These are phyloP conservation scores for Diddensiella caesifluorescens DNA, from an alignment of 805 yeast species.

Conservation along the genomic window DNA sequence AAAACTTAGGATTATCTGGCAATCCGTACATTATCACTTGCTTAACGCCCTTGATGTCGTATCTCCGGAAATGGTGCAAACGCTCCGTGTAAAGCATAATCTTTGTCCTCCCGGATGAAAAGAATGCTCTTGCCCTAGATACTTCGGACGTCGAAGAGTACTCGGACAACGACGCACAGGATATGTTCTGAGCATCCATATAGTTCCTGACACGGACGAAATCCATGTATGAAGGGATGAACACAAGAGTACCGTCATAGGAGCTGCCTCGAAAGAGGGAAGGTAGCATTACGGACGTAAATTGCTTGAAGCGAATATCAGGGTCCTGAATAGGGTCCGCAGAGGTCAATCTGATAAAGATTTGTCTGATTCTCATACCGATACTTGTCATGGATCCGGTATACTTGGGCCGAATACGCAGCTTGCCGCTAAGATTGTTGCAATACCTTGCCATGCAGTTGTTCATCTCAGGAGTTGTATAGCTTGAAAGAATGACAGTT, in stretches of 20 bases:
- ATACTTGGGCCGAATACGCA: conserved; percentile 38
- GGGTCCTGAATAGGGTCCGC: conserved; percentile 59
- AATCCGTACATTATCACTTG: conserved; percentile 75
- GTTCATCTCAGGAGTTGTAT: conserved; percentile 74
- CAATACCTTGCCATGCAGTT: conserved; percentile 41
- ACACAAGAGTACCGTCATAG: conserved; percentile 71
- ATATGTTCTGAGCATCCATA: conserved; percentile 52
- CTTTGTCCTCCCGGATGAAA: conserved; percentile 56
- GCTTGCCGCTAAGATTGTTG: conserved; percentile 35
- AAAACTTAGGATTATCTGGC: conserved; percentile 81
- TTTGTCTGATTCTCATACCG: conserved; percentile 52
- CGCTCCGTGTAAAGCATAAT: conserved; percentile 89
- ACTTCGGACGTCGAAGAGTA: conserved; percentile 70
- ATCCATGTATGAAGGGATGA: conserved; percentile 83
- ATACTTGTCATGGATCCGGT: conserved; percentile 56
- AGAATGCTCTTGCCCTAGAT: conserved; percentile 63
- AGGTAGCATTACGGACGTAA: conserved; percentile 69
- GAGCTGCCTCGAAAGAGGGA: conserved; percentile 55
- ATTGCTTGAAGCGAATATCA: conserved; percentile 74
- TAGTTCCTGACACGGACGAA: conserved; percentile 73
- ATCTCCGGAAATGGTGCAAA: conserved; percentile 86
- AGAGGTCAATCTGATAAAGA: conserved; percentile 63
- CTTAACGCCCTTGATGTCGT: conserved; percentile 77
- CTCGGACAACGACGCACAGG: conserved; percentile 74
- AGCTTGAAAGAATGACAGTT: conserved; percentile 69